Base-by-base conservation (phyloP, 768 basidiomycete genomes). In the Mycena venus region DNA sequence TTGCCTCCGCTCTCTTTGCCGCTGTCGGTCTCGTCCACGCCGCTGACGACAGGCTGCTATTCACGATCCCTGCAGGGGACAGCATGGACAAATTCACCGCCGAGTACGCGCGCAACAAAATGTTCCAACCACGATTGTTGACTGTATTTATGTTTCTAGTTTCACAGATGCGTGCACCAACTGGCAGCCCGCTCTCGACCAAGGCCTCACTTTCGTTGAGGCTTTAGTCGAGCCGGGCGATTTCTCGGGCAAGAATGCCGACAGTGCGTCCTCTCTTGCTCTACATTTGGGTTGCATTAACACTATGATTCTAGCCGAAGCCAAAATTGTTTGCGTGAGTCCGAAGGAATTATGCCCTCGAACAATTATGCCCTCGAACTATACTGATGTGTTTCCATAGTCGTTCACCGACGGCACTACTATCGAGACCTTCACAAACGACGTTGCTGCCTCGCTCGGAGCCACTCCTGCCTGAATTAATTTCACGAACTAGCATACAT, bases 271-370 rank as follows among this genome's bases (percentile, higher is more conserved):
- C 11, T 31, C 17, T 25, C 5, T 6, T 23, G 14, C 11, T 15
- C 11, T 42, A 10, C 15, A 38, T 38, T 8, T 15, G 36, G 11
- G 36, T 38, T 38, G 15, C 15, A 38, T 15, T 38, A 2, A 38
- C 36, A 3, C 49, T 14, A 17, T 27, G 2, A 15, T 58, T 58
- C 7, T 19, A 70, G 69, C 69, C 14, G 69, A 70, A 19, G 69
- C 59, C 32, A 27, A 21, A 29, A 34, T 70, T 19, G 49, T 70
- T 32, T 70, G 69, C 38, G 69, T 63, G 29, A 55, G 69, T 70
- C 36, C 36, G 36, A 8, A 38, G 10, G 36, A 38, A 34, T 21
- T n/a, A 32, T 7, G 14, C 11, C 3, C 3, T 10, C 12, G 11
- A 15, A 21, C 23, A 0, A 3, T 12, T n/a, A n/a, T n/a, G n/a